Evolutionary conservation across 768 basidiomycete genomes (phyloP).

Genomic region (Cystofilobasidium bisporidii): DNA sequence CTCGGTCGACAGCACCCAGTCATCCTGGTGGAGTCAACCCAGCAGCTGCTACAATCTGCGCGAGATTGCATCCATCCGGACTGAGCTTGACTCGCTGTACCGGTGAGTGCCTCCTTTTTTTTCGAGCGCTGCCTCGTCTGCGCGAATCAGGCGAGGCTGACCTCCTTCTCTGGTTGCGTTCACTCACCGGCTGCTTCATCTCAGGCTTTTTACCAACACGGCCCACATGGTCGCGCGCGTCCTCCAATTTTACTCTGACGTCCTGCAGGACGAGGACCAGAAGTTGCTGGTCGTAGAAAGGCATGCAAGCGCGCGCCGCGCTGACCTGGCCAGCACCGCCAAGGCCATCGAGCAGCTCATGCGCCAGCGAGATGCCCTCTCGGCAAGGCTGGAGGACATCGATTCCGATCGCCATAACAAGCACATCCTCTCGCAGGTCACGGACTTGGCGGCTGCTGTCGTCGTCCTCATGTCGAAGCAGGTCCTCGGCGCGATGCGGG

Average conservation of each 20-base stretch:
- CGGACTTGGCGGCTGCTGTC: conserved; percentile 1
- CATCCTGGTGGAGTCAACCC: neutral
- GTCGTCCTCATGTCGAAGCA: neutral
- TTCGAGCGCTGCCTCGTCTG: no score
- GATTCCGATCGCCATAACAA: neutral
- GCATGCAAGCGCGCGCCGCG: neutral
- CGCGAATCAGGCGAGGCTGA: no score
- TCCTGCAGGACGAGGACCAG: neutral
- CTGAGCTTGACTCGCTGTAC: neutral
- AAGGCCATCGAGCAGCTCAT: neutral
- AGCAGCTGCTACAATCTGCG: neutral
- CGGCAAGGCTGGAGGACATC: neutral
- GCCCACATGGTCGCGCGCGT: conserved; percentile 16
- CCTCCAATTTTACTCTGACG: conserved; percentile 10
- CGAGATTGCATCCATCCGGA: neutral
- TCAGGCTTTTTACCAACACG: conserved; percentile 18
- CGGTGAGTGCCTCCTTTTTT: no score
- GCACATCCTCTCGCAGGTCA: neutral
- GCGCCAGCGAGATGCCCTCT: neutral
- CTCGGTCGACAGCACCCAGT: conserved; percentile 1
- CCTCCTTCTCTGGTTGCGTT: no score
- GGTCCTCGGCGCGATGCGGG: neutral
- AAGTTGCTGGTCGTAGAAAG: neutral
- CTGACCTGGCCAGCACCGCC: neutral
- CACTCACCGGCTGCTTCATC: no score